Evolutionary conservation across 2,329 filamentous ascomycete genomes (phyloP), one percentile per base, ranked within the genome.

Genomic region (Macrophomina tecta): DNA sequence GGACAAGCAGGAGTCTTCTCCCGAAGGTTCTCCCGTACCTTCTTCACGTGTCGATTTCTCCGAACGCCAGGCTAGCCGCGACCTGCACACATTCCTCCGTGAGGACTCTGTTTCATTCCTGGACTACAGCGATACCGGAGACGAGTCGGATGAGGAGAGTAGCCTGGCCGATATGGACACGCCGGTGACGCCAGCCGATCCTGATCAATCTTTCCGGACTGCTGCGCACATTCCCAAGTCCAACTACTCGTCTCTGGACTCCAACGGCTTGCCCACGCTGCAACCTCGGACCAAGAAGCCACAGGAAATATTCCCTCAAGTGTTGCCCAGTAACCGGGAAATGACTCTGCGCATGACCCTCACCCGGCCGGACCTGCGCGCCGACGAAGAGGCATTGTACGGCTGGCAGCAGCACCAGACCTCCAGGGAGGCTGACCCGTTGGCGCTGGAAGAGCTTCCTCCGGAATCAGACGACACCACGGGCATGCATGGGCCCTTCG

Each of bases 321-420:
- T 82, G 5, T 80, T 86, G 2, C 81, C 84, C 0, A 84, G 85
- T 40, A 90, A 87, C 65, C 87, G 94, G 40, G 94, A 98, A 78
- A 97, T 97, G 94, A 98, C 95, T 2, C 81, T 98, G 58, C 91
- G 94, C 58, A 97, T 98, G 93, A 98, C 94, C 0, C 85, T 98
- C 65, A 98, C 95, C 3, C 85, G 94, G 55, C 92, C 93, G 0
- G 94, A 98, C 75, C 84, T 98, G 56, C 89, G 93, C 49, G 89
- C 90, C 4, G 84, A 89, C 69, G 91, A 94, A 69, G 87, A 90
- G 11, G 84, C 89, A 68, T 84, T 92, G 16, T 92, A 93, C 72
- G 88, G 88, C 49, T 91, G 89, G 88, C 87, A 90, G 73, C 81
- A 64, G 6, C 70, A 70, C 42, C 72, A 71, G 65, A 65, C 63